Base-by-base conservation (phyloP, 257 asterid species). In the Leptodermis oblonga region DNA sequence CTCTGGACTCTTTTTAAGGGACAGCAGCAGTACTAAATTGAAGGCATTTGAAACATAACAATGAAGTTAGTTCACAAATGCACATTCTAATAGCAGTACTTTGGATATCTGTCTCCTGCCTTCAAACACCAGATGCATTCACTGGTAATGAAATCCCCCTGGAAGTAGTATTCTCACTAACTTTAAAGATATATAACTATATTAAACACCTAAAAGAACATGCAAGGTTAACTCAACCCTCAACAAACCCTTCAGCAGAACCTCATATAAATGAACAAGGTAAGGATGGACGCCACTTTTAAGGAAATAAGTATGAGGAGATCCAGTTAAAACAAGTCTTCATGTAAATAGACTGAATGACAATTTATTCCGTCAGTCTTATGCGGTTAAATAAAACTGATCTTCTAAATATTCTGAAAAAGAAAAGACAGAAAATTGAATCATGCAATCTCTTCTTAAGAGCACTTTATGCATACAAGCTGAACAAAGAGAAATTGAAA, bases 11-110 rank as follows among this genome's bases (percentile, higher is more conserved):
- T n/a, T n/a, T n/a, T n/a, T n/a, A n/a, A n/a, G n/a, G n/a, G n/a
- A n/a, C n/a, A n/a, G n/a, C n/a, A n/a, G n/a, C n/a, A n/a, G n/a
- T 22, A 68, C 52, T 11, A 18, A n/a, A 55, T 42, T 8, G 14
- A 11, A 20, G 20, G 37, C 10, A 59, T 13, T 53, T 1, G 14
- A 6, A 34, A 52, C 62, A 2, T 12, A 51, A 60, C 23, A 22
- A 1, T 0, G 11, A 52, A 52, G 25, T 52, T 31, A 48, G 11
- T n/a, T 68, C 33, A 6, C 52, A 15, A 3, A 55, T 15, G 53
- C 37, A 39, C 9, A 36, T 7, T 56, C 65, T 26, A 70, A 56
- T 41, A 45, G 31, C 48, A 45, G 74, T 39, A 43, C 49, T 23
- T 33, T 48, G 26, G 13, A 34, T 7, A 33, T 46, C n/a, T 46